Base-by-base conservation (phyloP, 139 green algal species). In the Coccomyxa sp. region DNA sequence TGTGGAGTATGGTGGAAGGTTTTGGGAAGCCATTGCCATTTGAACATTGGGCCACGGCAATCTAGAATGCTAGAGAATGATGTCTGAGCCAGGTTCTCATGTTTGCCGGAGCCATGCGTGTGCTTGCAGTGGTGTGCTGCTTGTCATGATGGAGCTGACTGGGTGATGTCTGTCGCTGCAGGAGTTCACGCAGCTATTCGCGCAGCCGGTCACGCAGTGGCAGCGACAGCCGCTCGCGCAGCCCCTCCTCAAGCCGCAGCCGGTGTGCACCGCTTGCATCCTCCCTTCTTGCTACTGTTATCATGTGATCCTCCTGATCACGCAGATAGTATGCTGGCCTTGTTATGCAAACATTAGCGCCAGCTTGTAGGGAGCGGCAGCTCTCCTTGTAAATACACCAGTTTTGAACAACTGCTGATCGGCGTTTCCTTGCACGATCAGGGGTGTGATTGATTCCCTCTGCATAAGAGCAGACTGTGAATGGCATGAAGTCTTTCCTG, bases 191-290 rank as follows among this genome's bases (percentile, higher is more conserved):
- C 78, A 82, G 51, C 78, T 32, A 32, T 82, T 27, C 21, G 3
- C 25, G 79, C 23, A 38, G 57, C 57, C 23, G 57, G 13, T 75
- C 18, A 14, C 13, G 25, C 57, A 82, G 79, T 51, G 16, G 57
- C 27, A 75, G 57, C 57, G 60, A 30, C 21, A 78, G 79, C 67
- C 58, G 27, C 27, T 71, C 57, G 11, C 27, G 79, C 59, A 66
- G 74, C 74, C 45, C 67, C 25, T 68, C 28, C 45, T n/a, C 28
- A 74, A 81, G 57, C 57, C 67, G 68, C 30, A 85, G 82, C 76
- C 58, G 58, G 30, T 80, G 77, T 32, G 59, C n/a, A 30, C 32
- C 25, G 27, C 82, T 67, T 60, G 45, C 25, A n/a, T 38, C 57
- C 30, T 21, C 30, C 17, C 21, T 60, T 14, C 1, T 57, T n/a